Evolutionary conservation across 305 asterid species (phyloP), one percentile per base, ranked within the genome.

Genomic region (Fraxinus angustifolia): DNA sequence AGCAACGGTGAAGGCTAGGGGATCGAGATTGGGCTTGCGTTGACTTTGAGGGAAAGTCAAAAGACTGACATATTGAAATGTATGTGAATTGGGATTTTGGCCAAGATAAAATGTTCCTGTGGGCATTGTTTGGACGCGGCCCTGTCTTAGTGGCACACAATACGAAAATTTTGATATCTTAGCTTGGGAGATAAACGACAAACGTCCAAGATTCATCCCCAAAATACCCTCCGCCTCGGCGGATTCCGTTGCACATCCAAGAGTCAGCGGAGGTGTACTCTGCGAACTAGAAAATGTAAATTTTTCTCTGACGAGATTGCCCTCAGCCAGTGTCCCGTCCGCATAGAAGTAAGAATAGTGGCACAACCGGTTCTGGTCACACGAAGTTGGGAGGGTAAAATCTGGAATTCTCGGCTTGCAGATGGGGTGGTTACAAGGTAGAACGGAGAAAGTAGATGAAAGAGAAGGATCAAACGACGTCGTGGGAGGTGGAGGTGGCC

Each of bases 341-440:
- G 97, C 97, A 82, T 92, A 93, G 90, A 92, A 92, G 88, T 90
- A 92, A n/a, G 97, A 91, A 67, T 92, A 95, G 88, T 91, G 97
- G 90, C 98, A 95, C 77, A 91, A 80, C 1, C 90, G 86, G 31
- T 91, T 91, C 73, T 88, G 90, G 88, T 95, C 99, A 79, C 98
- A 93, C 0, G 94, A 85, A 0, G 97, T 93, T 3, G 97, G 97
- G 84, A 95, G 90, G 93, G 94, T 90, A 67, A 87, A 91, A 81
- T 93, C 98, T 81, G 97, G 98, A 83, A 90, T 87, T 2, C 91
- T 68, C 0, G 97, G 95, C 77, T 92, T 91, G 87, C 98, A 93
- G 42, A 89, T 30, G 2, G 98, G 96, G 77, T 91, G 93, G 38
- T 72, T 88, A 83, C 99, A 95, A n/a, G 98, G 97, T 74, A 93